A percentile compares a stretch with the other conserved stretches of the same genome.
phyloP scores from a whole-genome alignment of 2,329 filamentous ascomycete species.

The Beauveria scarabaeidicola region DNA sequence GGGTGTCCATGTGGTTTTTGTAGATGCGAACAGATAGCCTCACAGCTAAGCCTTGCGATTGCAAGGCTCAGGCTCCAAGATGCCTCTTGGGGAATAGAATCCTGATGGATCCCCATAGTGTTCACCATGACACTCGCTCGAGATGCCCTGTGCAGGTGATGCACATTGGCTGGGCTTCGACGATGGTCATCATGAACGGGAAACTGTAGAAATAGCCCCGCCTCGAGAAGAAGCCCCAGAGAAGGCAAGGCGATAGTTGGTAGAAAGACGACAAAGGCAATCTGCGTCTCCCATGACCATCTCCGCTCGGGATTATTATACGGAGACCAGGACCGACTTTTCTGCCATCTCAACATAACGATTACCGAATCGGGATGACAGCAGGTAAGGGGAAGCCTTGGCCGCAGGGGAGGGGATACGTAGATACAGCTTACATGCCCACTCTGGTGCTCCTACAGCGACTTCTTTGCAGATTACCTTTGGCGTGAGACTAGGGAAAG shows the following conservation, averaged over 20 bases:
- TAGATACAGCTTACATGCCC: constrained; percentile 5
- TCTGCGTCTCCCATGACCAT: not conserved
- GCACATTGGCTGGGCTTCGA: not conserved
- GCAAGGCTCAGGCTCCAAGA: not conserved
- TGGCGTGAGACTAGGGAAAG: not conserved
- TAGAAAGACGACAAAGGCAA: not conserved
- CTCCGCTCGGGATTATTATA: not conserved
- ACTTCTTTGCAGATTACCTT: not conserved
- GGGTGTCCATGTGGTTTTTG: not conserved
- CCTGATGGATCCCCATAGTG: not conserved
- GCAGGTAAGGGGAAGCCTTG: not conserved
- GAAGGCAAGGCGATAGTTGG: not conserved
- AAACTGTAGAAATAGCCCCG: constrained; percentile 1
- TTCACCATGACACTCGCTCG: not conserved
- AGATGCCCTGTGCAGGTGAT: not conserved
- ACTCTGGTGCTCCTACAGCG: not conserved
- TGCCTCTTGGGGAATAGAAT: not conserved
- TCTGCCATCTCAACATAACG: not conserved
- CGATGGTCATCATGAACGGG: not conserved
- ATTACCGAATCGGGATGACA: constrained; percentile 4
- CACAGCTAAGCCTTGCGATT: not conserved
- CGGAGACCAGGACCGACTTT: not conserved
- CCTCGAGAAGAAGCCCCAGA: not conserved
- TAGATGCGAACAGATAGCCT: not conserved
- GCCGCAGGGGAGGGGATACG: not conserved